These are phyloP conservation scores for Trifolium subterraneum DNA, from an alignment of 306 rosid species.

Conservation along the genomic window DNA sequence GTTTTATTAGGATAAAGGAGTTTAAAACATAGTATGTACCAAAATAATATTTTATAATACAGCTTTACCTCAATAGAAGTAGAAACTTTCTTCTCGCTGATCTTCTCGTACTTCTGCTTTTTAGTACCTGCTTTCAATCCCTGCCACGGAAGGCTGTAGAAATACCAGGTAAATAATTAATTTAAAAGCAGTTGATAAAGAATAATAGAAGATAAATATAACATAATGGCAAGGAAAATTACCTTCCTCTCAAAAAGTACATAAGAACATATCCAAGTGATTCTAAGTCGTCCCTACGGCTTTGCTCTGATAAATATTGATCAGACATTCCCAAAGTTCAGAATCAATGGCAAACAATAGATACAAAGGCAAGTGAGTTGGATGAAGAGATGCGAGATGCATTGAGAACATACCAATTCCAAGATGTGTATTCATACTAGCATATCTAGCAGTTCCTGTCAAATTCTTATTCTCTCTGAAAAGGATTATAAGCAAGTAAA, in stretches of 20 bases:
- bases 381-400: constrained; percentile 34
- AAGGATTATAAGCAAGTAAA: constrained; percentile 42
- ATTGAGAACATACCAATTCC: constrained; percentile 75
- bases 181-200: constrained; percentile 11
- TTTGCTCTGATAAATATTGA: constrained; percentile 70
- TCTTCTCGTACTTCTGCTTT: constrained; percentile 95
- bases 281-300: constrained; percentile 97
- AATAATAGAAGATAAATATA: constrained; percentile 25
- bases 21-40: not conserved
- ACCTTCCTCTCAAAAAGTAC: constrained; percentile 98
- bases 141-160: constrained; percentile 96
- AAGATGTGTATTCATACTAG: constrained; percentile 97
- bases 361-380: constrained; percentile 29
- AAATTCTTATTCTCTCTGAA: constrained; percentile 93
- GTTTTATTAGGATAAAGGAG: constrained; percentile 23
- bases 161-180: constrained; percentile 44
- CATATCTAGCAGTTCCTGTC: constrained; percentile 99
- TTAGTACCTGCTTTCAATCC: constrained; percentile 97
- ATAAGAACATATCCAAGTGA: constrained; percentile 95
- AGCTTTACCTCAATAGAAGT: constrained; percentile 86
- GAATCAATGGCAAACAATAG: constrained; percentile 34
- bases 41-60: constrained; percentile 17
- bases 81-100: constrained; percentile 93
- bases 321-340: constrained; percentile 40
- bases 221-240: constrained; percentile 32